Evolutionary conservation across 2,329 filamentous ascomycete species (phyloP).

Genomic region (Aspergillus ustus): DNA sequence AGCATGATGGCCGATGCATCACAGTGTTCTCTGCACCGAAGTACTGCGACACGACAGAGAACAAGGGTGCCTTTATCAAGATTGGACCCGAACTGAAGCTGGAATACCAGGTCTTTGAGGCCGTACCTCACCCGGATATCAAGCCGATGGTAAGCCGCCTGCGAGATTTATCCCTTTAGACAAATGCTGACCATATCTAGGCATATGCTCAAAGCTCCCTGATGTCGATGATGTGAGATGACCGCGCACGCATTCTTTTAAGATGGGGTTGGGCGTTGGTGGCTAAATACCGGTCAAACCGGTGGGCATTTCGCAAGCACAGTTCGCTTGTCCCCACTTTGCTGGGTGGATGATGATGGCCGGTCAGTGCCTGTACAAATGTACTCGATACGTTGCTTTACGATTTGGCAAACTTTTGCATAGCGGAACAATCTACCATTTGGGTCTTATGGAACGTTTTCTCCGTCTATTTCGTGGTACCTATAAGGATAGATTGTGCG

Average conservation of each 20-base stretch:
- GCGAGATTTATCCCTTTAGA: not conserved
- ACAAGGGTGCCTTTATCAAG: constrained; percentile 98
- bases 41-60: constrained; percentile 97
- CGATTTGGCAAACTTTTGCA: constrained; percentile 28
- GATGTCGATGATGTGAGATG: constrained; percentile 72
- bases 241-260: constrained; percentile 23
- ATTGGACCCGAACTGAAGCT: constrained; percentile 90
- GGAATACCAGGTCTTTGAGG: constrained; percentile 90
- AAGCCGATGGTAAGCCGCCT: constrained; percentile 73
- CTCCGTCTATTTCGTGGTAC: constrained; percentile 6
- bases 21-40: constrained; percentile 97
- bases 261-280: constrained; percentile 30
- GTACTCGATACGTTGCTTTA: constrained; percentile 26
- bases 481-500: constrained; percentile 8
- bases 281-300: constrained; percentile 18
- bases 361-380: constrained; percentile 16
- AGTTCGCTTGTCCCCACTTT: not conserved
- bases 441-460: constrained; percentile 2
- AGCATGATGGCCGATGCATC: constrained; percentile 94
- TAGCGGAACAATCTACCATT: constrained; percentile 27
- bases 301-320: constrained; percentile 11
- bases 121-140: constrained; percentile 93
- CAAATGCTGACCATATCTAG: constrained; percentile 48
- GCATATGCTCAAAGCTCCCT: constrained; percentile 85
- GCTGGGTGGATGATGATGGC: constrained; percentile 11